Base-by-base conservation (phyloP, 768 basidiomycete genomes). In the Boletus rubroflammeus region DNA sequence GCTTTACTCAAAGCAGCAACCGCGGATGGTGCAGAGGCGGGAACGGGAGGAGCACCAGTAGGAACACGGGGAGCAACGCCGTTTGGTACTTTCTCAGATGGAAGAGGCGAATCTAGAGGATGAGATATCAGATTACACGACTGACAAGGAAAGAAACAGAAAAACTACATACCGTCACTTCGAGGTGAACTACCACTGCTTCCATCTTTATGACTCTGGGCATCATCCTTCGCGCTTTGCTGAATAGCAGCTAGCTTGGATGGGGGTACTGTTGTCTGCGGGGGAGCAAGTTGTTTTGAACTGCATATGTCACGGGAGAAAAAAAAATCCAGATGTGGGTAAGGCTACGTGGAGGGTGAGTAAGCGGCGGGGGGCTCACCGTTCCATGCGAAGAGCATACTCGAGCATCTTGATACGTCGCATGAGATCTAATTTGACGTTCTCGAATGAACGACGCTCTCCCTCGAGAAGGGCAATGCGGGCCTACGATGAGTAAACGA, bases 391-490 rank as follows among this genome's bases (percentile, higher is more conserved):
- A 45, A 99, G 78, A 38, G 96, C 97, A 72, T 93, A 98, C 74
- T 99, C 97, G 48, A 99, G 84, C 96, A 99, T 97, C 82, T 97
- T 97, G 62, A 98, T 97, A 55, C 97, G 85, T 57, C 95, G 85
- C 82, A 95, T 87, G 32, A 98, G 79, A 74, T 98, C 97, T 58
- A 94, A 81, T 73, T 97, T 93, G 58, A 96, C 85, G 70, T 98
- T 98, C 73, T 99, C 97, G 62, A 95, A 96, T 0, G 94, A 97
- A 59, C 96, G 83, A 54, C 94, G 86, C 70, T 98, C 95, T 51
- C 97, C 97, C 70, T 99, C 97, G 51, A 99, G 82, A 43, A 98
- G 81, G 21, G 97, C 97, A 62, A 99, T 98, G 49, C 97, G 86
- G 50, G 96, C 96, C 93, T 96, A 65, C 6, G 48, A 57, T 23